Evolutionary conservation across 176 grass and related monocot genomes (phyloP).

Genomic region (Elymus sibiricus): DNA sequence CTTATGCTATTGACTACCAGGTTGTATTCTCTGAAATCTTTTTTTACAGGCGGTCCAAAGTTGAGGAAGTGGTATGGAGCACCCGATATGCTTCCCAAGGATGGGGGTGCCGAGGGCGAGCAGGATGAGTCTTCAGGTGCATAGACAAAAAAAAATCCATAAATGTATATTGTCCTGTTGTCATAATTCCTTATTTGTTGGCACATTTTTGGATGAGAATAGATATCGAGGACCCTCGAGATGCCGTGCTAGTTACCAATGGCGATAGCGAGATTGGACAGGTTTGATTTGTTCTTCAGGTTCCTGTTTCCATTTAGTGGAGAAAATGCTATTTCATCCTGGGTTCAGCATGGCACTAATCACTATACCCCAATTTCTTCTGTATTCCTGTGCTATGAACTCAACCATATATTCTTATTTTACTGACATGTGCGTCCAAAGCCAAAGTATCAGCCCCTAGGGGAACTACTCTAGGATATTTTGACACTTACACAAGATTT

Average conservation of each 20-base stretch:
- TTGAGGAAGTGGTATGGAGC: conserved; percentile 95
- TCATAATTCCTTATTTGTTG: conserved; percentile 27
- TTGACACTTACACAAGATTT: not conserved
- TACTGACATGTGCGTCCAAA: not conserved
- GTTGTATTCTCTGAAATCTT: conserved; percentile 6
- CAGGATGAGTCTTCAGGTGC: conserved; percentile 74
- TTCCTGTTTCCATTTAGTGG: not conserved
- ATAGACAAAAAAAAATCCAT: not conserved
- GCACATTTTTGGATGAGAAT: conserved; percentile 30
- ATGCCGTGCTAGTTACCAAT: conserved; percentile 78
- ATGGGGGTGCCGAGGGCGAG: conserved; percentile 46
- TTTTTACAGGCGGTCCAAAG: conserved; percentile 76
- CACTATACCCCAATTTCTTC: not conserved
- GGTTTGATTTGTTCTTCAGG: conserved; percentile 29
- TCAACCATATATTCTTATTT: not conserved
- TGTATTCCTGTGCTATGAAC: not conserved
- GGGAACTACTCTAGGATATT: no score
- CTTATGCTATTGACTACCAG: not conserved
- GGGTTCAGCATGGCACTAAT: not conserved
- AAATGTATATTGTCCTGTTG: not conserved
- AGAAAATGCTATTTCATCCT: not conserved
- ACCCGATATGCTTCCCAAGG: conserved; percentile 74
- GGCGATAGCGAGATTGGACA: conserved; percentile 89
- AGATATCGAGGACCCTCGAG: conserved; percentile 63
- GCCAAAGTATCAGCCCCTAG: not conserved